Conservation (phyloP, 495 filamentous ascomycete genomes). For the Glonium stellatum region DNA sequence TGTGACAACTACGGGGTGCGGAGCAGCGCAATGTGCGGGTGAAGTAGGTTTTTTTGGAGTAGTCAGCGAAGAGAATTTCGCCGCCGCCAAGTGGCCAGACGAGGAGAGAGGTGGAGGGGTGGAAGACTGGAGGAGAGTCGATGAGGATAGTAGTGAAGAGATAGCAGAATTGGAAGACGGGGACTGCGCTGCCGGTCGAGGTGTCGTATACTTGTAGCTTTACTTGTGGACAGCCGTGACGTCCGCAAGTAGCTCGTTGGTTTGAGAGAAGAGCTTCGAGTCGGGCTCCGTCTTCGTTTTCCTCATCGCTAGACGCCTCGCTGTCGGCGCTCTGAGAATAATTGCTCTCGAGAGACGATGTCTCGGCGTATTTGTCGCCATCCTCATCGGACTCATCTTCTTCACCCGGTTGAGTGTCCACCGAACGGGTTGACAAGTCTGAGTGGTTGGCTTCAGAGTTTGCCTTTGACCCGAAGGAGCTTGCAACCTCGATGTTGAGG, state of each 20-base stretch:
- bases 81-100: slow-evolving; percentile 5
- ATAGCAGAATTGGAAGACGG: not conserved
- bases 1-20: not conserved
- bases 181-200: not conserved
- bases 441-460: not conserved
- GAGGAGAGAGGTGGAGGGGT: not conserved
- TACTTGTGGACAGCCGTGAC: not conserved
- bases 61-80: slow-evolving; percentile 7
- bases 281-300: not conserved
- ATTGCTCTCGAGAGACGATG: not conserved
- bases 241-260: not conserved
- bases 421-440: not conserved
- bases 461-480: not conserved
- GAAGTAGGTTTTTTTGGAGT: slow-evolving; percentile 1
- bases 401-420: not conserved
- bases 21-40: slow-evolving; percentile 3
- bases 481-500: not conserved
- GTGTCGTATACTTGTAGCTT: not conserved
- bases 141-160: not conserved
- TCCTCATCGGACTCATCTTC: not conserved
- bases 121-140: slow-evolving; percentile 4
- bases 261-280: not conserved
- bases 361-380: not conserved
- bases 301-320: not conserved
- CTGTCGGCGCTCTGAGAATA: not conserved